Conservation (phyloP, 306 rosid genomes). For the Vigna nakashimae region DNA sequence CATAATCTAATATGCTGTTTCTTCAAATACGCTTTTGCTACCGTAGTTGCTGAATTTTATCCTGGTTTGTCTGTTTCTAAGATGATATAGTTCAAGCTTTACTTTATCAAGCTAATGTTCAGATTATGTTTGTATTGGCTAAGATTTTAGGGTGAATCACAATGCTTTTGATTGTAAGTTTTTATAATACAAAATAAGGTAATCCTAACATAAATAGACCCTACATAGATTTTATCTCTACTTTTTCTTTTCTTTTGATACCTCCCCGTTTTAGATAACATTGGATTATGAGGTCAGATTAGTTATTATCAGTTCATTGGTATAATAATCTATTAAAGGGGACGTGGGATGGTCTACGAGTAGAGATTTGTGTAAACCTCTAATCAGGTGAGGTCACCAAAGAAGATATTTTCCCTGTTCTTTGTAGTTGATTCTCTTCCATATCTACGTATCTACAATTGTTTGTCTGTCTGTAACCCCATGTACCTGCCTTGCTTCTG, state of each 20-base stretch:
- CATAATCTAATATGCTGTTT: constrained; percentile 8
- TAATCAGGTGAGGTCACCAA: neutral
- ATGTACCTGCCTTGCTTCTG: no score
- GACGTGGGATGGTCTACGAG: neutral
- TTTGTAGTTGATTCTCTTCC: neutral
- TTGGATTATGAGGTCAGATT: neutral
- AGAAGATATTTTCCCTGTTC: neutral
- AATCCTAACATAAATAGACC: neutral
- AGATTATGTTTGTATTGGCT: neutral
- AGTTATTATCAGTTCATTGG: constrained; percentile 6
- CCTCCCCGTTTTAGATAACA: neutral
- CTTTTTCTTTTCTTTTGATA: neutral
- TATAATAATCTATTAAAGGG: neutral
- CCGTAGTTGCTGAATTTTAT: constrained; percentile 7
- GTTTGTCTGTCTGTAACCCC: no score
- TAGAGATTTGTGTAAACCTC: neutral
- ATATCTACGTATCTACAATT: no score
- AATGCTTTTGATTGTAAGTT: neutral
- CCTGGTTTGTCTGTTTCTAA: constrained; percentile 16
- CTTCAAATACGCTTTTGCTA: constrained; percentile 28
- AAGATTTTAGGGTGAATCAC: neutral
- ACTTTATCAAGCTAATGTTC: neutral
- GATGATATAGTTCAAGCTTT: constrained; percentile 1
- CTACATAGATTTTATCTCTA: neutral
- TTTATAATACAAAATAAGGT: neutral